phyloP scores from a whole-genome alignment of 805 yeast species.

The Teunomyces pallodes region DNA sequence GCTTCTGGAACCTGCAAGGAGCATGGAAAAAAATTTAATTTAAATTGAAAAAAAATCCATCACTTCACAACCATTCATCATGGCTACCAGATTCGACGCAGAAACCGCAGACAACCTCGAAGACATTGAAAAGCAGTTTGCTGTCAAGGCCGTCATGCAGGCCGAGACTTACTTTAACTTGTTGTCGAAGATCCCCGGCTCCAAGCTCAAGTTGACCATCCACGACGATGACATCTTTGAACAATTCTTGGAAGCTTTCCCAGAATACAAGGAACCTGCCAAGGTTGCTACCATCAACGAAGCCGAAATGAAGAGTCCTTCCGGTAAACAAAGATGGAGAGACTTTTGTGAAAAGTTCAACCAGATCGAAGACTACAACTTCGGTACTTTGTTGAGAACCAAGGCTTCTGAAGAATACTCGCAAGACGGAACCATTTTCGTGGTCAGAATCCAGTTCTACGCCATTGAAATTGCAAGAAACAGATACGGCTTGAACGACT shows the following conservation, averaged over 20 bases:
- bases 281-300: conserved; percentile 62
- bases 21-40: background rate
- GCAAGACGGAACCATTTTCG: conserved; percentile 83
- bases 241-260: conserved; percentile 66
- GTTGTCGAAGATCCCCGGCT: conserved; percentile 71
- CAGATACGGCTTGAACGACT: conserved; percentile 85
- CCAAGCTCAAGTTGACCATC: conserved; percentile 68
- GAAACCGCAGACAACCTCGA: conserved; percentile 93
- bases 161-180: conserved; percentile 92
- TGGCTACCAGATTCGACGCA: conserved; percentile 61
- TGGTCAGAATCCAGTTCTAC: conserved; percentile 89
- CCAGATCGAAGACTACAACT: conserved; percentile 85
- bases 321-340: conserved; percentile 91
- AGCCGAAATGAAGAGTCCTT: conserved; percentile 74
- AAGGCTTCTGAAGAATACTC: conserved; percentile 70
- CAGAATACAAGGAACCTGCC: conserved; percentile 73
- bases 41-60: background rate
- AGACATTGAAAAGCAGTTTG: conserved; percentile 95
- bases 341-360: conserved; percentile 79
- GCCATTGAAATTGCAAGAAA: conserved; percentile 95
- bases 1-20: background rate
- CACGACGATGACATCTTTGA: conserved; percentile 69
- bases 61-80: conserved; percentile 8
- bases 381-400: conserved; percentile 89
- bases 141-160: conserved; percentile 94